Evolutionary conservation across 768 basidiomycete species (phyloP).

Genomic region (Boletus edulis): DNA sequence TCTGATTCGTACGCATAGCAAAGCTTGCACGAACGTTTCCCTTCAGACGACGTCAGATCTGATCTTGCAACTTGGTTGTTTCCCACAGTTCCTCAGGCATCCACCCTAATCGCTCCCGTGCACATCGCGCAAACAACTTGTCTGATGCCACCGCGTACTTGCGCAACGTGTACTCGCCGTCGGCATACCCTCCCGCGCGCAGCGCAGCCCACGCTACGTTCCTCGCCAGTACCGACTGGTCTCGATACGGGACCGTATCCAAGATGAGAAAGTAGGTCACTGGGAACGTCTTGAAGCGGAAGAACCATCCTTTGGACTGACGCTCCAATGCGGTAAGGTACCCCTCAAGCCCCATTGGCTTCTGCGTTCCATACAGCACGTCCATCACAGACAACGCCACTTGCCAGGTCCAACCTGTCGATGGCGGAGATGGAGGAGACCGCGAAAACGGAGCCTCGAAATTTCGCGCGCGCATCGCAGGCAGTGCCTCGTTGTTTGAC

Average conservation of each 20-base stretch:
- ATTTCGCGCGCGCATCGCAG: slow-evolving; percentile 7
- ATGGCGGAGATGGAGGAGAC: neutral
- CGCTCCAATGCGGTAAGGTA: slow-evolving; percentile 5
- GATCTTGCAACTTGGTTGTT: neutral
- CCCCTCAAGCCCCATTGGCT: neutral
- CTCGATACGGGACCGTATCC: slow-evolving; percentile 7
- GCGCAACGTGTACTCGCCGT: slow-evolving; percentile 17
- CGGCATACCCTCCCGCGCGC: slow-evolving; percentile 24
- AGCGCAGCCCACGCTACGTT: slow-evolving; percentile 23
- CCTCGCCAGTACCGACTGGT: neutral
- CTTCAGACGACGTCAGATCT: too few relatives aligned
- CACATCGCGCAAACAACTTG: neutral
- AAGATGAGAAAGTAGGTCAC: slow-evolving; percentile 33
- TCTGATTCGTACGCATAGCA: too few relatives aligned
- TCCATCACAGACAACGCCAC: slow-evolving; percentile 15
- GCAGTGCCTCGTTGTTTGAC: slow-evolving; percentile 3
- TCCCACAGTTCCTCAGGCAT: slow-evolving; percentile 1
- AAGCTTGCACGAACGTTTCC: too few relatives aligned
- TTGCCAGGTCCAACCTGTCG: slow-evolving; percentile 10
- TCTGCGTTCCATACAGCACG: slow-evolving; percentile 18
- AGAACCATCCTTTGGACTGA: slow-evolving; percentile 18
- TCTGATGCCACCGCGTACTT: neutral
- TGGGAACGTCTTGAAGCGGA: slow-evolving; percentile 29
- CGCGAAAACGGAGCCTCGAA: slow-evolving; percentile 24
- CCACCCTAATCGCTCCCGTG: slow-evolving; percentile 20